Evolutionary conservation across 768 basidiomycete genomes (phyloP).

Genomic region (Auriculariales sp.): DNA sequence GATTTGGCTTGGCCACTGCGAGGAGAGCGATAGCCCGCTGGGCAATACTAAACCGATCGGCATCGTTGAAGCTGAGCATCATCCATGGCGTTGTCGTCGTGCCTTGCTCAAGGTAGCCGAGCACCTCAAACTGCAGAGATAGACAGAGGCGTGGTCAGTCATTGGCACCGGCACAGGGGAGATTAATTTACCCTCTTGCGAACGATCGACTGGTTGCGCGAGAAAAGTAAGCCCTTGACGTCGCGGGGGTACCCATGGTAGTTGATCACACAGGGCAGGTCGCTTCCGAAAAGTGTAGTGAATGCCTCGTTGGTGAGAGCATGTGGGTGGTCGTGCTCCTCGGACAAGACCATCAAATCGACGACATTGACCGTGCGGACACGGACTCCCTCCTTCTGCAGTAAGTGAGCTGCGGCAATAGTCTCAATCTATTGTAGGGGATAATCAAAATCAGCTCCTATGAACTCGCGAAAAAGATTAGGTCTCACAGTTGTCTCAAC

Average conservation of each 20-base stretch:
- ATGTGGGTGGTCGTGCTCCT: constrained; percentile 62
- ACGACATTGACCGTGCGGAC: constrained; percentile 83
- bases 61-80: constrained; percentile 7
- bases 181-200: constrained; percentile 25
- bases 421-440: constrained; percentile 89
- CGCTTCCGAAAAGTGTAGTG: constrained; percentile 53
- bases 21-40: constrained; percentile 13
- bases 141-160: no score
- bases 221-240: constrained; percentile 49
- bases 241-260: constrained; percentile 75
- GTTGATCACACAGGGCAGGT: constrained; percentile 62
- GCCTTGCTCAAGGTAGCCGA: constrained; percentile 16
- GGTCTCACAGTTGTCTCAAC: background rate
- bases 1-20: constrained; percentile 11
- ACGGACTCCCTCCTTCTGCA: constrained; percentile 62
- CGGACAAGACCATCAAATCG: constrained; percentile 72
- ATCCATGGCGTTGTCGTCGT: constrained; percentile 67
- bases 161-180: constrained; percentile 20
- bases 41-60: constrained; percentile 18
- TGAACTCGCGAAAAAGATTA: constrained; percentile 50
- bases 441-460: constrained; percentile 77
- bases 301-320: constrained; percentile 48
- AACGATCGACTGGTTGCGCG: constrained; percentile 17
- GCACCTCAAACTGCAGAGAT: constrained; percentile 15
- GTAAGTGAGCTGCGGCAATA: constrained; percentile 68